phyloP scores from a whole-genome alignment of 345 rosid species.

The Mercurialis annua region DNA sequence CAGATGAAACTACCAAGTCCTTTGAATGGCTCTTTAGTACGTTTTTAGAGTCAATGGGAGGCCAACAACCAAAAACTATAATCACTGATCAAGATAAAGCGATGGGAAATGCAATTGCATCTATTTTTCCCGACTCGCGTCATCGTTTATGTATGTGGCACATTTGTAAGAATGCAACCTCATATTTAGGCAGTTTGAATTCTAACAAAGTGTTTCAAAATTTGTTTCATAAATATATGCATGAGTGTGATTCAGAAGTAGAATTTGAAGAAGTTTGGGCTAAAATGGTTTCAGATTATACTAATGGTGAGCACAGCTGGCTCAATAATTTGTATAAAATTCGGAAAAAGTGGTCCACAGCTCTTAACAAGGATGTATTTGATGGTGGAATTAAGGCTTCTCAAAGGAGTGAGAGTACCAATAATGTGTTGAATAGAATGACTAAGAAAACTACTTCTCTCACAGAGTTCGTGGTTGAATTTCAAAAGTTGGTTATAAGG shows the following conservation, averaged over 20 bases:
- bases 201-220: not conserved
- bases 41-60: too few relatives aligned
- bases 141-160: slow-evolving; percentile 7
- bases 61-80: too few relatives aligned
- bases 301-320: not conserved
- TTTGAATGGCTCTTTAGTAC: not conserved
- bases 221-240: not conserved
- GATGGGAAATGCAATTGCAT: not conserved
- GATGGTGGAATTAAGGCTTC: not conserved
- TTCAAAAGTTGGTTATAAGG: not conserved
- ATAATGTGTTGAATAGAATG: not conserved
- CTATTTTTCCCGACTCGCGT: not conserved
- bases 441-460: not conserved
- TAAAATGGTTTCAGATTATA: not conserved
- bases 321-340: slow-evolving; percentile 3
- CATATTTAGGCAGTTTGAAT: slow-evolving; percentile 6
- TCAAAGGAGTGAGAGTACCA: not conserved
- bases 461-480: not conserved
- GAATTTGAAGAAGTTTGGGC: slow-evolving; percentile 1
- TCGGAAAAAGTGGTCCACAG: not conserved
- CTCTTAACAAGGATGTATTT: not conserved
- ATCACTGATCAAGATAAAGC: not conserved
- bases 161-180: not conserved
- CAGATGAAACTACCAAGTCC: not conserved
- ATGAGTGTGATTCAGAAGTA: slow-evolving; percentile 2